Evolutionary conservation across 371 early-diverging fungal genomes (phyloP).

Genomic region (Umbelopsis sp.): DNA sequence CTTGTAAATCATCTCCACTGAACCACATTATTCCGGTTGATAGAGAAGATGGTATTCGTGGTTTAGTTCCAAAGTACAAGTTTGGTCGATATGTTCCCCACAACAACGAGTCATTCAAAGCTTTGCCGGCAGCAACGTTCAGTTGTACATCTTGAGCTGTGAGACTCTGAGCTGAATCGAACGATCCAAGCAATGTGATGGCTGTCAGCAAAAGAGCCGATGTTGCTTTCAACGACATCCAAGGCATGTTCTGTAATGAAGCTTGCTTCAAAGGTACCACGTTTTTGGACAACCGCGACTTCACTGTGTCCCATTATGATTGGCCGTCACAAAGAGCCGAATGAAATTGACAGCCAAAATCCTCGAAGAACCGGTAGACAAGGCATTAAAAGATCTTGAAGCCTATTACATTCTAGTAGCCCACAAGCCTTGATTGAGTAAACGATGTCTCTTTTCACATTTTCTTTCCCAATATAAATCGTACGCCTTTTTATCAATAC

Average conservation of each 20-base stretch:
- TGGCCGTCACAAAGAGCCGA: conserved; percentile 8
- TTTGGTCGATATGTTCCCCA: conserved; percentile 97
- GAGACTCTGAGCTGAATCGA: conserved; percentile 17
- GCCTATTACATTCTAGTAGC: no score
- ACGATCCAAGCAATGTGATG: conserved; percentile 1
- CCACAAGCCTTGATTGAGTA: no score
- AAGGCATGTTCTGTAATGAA: conserved; percentile 6
- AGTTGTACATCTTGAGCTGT: conserved; percentile 17
- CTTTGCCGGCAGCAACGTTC: conserved; percentile 23
- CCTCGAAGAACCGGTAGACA: neutral
- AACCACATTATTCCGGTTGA: conserved; percentile 95
- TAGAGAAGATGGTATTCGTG: conserved; percentile 77
- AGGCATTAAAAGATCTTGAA: no score
- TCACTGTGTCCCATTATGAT: conserved; percentile 12
- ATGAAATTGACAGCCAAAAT: neutral
- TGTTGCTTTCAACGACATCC: conserved; percentile 12
- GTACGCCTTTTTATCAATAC: no score
- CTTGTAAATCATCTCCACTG: conserved; percentile 62
- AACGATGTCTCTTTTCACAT: no score
- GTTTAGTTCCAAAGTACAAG: conserved; percentile 92
- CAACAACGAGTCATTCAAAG: conserved; percentile 46
- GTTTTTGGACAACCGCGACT: neutral
- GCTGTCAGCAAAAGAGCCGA: conserved; percentile 6
- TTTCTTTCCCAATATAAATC: no score
- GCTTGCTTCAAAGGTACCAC: neutral